Evolutionary conservation across 2,329 filamentous ascomycete species (phyloP).

Genomic region (Eutypella sp.): DNA sequence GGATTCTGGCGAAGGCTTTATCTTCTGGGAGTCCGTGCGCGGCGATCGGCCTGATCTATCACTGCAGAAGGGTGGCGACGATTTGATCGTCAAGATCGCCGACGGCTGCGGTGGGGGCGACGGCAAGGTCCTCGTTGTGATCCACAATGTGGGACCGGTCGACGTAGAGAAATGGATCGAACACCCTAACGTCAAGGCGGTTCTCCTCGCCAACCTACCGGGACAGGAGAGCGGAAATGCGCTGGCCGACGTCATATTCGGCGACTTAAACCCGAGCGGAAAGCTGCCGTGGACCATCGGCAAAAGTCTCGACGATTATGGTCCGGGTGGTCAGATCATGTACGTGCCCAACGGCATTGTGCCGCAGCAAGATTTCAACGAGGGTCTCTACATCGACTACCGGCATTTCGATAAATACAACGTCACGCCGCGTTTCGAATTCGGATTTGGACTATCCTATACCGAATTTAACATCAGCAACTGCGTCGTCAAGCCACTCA

Average conservation of each 20-base stretch:
- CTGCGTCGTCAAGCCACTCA: constrained; percentile 40
- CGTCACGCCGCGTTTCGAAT: constrained; percentile 74
- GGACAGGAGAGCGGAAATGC: constrained; percentile 84
- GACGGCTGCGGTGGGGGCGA: constrained; percentile 57
- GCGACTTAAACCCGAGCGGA: constrained; percentile 72
- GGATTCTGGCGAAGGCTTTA: constrained; percentile 77
- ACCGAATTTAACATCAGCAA: constrained; percentile 63
- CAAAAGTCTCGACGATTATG: constrained; percentile 69
- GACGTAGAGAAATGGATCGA: constrained; percentile 78
- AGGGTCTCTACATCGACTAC: constrained; percentile 86
- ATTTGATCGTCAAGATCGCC: constrained; percentile 68
- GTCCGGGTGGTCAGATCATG: constrained; percentile 63
- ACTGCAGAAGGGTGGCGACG: constrained; percentile 73
- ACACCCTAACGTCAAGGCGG: constrained; percentile 68
- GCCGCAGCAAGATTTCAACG: constrained; percentile 77
- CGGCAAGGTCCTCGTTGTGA: constrained; percentile 72
- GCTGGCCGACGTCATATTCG: constrained; percentile 73
- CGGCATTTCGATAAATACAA: constrained; percentile 76
- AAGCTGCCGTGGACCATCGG: constrained; percentile 85
- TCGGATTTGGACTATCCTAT: constrained; percentile 82
- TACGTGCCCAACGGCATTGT: constrained; percentile 64
- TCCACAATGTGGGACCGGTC: constrained; percentile 82
- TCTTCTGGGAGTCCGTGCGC: constrained; percentile 55
- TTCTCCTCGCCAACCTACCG: constrained; percentile 79
- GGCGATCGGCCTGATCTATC: constrained; percentile 76